These are phyloP conservation scores for Alternaria arborescens DNA, from an alignment of 2,329 filamentous ascomycete species.

Conservation along the genomic window DNA sequence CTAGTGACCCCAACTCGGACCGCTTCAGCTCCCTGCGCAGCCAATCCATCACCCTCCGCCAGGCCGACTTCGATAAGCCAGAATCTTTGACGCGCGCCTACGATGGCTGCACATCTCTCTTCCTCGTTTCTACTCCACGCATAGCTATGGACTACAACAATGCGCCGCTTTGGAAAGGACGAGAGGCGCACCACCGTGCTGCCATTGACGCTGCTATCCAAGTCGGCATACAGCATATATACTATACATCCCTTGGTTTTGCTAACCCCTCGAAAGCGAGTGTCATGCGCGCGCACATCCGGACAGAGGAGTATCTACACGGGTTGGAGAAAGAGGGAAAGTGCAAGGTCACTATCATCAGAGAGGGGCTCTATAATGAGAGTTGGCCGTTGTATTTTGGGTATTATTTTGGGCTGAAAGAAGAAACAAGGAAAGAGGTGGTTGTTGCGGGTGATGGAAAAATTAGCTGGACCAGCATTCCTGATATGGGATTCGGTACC, in stretches of 20 bases:
- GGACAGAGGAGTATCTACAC: conserved; percentile 54
- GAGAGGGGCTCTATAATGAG: conserved; percentile 58
- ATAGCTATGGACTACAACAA: conserved; percentile 56
- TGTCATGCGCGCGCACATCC: conserved; percentile 59
- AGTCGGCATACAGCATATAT: conserved; percentile 56
- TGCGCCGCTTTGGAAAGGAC: conserved; percentile 52
- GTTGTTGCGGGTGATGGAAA: conserved; percentile 54
- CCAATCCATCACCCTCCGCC: conserved; percentile 48
- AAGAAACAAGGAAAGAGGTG: conserved; percentile 50
- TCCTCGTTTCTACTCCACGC: conserved; percentile 56
- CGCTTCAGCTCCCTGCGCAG: conserved; percentile 42
- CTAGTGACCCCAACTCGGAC: conserved; percentile 21
- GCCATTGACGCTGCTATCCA: conserved; percentile 54
- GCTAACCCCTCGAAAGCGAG: conserved; percentile 51
- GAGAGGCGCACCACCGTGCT: conserved; percentile 56
- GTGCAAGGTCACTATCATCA: conserved; percentile 49
- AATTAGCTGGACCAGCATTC: conserved; percentile 56
- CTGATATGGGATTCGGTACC: conserved; percentile 55
- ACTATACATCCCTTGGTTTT: conserved; percentile 58
- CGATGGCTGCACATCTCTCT: conserved; percentile 51
- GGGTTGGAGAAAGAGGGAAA: conserved; percentile 33
- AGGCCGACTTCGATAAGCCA: conserved; percentile 52
- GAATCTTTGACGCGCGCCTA: conserved; percentile 48
- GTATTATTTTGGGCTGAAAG: conserved; percentile 49
- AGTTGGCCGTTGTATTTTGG: conserved; percentile 60